Evolutionary conservation across 73 alveolate species (phyloP), one percentile per base, ranked within the genome.

Genomic region (Paramecium biaurelia): DNA sequence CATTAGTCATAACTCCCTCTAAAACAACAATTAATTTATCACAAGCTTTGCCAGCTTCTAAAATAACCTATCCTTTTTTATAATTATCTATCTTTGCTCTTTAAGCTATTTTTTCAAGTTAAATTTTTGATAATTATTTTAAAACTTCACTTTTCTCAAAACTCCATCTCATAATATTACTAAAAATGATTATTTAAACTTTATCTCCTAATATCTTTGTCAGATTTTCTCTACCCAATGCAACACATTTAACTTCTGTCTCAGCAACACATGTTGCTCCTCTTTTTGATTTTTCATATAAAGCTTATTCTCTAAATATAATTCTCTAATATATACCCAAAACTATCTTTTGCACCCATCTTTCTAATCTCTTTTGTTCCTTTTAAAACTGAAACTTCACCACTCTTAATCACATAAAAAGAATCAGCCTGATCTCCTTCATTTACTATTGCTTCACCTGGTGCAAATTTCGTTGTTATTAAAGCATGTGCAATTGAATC

Each of bases 141-240:
- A 93, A 58, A 21, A 90, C 92, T 56, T 42, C 67, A 84, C 93
- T 92, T 42, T 92, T 89, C 79, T 93, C 95, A 72, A 92, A 86
- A 34, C 95, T 92, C 87, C 92, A 79, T 63, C 96, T 93, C 92
- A 89, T 53, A 14, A 70, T 92, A 57, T 93, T 93, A 68, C 93
- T 67, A 58, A 89, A 93, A 11, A 93, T 85, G 47, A 93, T 92
- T 11, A 67, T 85, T 43, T 93, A 70, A 21, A 93, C 90, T 43
- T 93, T 86, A 30, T 92, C 92, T 49, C 96, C 96, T 30, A 93
- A 63, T 6, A 89, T 89, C 38, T 70, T 72, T 1, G 89, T 89
- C 9, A 93, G 58, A 11, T 89, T 85, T 26, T 93, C 96, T 76
- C 96, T 67, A 5, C 95, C 96, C 34, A 93, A 76, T 6, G 95